Evolutionary conservation across 2,329 filamentous ascomycete species (phyloP).

Genomic region (Ceratocystis smalleyi): DNA sequence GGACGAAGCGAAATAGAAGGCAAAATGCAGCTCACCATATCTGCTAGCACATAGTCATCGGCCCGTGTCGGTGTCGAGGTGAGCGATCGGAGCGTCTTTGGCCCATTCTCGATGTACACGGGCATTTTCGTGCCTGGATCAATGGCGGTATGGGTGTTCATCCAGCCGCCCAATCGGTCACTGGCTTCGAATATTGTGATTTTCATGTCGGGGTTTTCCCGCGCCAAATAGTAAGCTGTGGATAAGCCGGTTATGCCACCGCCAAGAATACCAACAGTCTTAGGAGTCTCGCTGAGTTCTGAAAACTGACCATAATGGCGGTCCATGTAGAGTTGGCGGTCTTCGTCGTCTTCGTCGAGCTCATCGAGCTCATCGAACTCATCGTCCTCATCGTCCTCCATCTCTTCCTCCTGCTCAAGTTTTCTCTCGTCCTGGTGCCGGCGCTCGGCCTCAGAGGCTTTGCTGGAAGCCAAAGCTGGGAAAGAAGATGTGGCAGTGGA

Average conservation of each 20-base stretch:
- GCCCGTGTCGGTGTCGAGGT: slow-evolving; percentile 28
- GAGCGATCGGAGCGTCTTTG: slow-evolving; percentile 54
- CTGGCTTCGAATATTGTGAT: slow-evolving; percentile 33
- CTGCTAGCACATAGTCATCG: slow-evolving; percentile 51
- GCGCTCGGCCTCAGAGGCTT: not conserved
- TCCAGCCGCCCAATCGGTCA: slow-evolving; percentile 64
- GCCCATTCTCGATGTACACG: slow-evolving; percentile 34
- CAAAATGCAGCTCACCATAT: slow-evolving; percentile 41
- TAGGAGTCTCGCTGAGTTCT: slow-evolving; percentile 15
- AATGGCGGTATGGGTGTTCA: slow-evolving; percentile 49
- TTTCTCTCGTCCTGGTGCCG: not conserved
- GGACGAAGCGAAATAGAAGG: not conserved
- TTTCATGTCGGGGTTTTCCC: slow-evolving; percentile 23
- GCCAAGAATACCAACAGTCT: slow-evolving; percentile 52
- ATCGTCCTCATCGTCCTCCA: not conserved
- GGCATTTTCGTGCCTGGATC: slow-evolving; percentile 20
- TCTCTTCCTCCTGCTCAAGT: not conserved
- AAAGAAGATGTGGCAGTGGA: not conserved
- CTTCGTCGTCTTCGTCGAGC: slow-evolving; percentile 1
- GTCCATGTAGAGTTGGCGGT: not conserved
- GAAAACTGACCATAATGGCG: too few relatives aligned
- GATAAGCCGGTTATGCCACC: slow-evolving; percentile 72
- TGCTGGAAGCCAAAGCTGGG: not conserved
- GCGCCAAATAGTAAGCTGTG: slow-evolving; percentile 60
- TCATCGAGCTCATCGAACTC: not conserved